phyloP scores from a whole-genome alignment of 73 alveolate species.

The Tetrahymena borealis region DNA sequence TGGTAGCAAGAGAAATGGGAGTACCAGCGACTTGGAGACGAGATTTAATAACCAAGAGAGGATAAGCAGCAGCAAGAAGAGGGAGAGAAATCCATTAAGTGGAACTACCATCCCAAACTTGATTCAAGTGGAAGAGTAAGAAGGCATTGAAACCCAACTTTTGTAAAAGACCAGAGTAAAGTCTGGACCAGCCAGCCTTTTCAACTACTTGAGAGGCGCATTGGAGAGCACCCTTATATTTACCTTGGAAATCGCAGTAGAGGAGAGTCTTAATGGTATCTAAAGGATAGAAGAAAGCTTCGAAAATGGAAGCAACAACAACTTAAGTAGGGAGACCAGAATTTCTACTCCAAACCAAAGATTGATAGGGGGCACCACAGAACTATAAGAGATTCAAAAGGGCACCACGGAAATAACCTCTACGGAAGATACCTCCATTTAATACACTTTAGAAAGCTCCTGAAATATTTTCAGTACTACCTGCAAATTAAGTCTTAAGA shows the following conservation, averaged over 20 bases:
- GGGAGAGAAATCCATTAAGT: constrained; percentile 19
- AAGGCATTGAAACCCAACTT: constrained; percentile 23
- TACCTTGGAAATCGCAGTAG: constrained; percentile 20
- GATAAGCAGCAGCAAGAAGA: constrained; percentile 18
- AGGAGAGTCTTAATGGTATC: constrained; percentile 32
- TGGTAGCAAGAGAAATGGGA: constrained; percentile 5
- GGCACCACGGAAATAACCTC: constrained; percentile 46
- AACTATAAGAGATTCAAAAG: constrained; percentile 18
- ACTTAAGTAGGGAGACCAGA: constrained; percentile 10
- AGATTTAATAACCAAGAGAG: constrained; percentile 22
- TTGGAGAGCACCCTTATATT: constrained; percentile 33
- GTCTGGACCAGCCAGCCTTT: constrained; percentile 20
- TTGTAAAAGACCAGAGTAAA: constrained; percentile 6
- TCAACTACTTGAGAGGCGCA: constrained; percentile 16
- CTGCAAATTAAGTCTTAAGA: constrained; percentile 29
- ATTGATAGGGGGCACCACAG: constrained; percentile 14
- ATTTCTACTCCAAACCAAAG: constrained; percentile 17
- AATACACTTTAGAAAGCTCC: constrained; percentile 28
- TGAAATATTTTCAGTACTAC: constrained; percentile 28
- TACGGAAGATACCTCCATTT: constrained; percentile 32
- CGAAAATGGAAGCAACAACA: constrained; percentile 11
- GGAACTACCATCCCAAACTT: constrained; percentile 16
- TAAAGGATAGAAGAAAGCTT: constrained; percentile 23
- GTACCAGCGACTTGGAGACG: constrained; percentile 35
- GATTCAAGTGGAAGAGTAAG: constrained; percentile 22